These are phyloP conservation scores for Hirschfeldia incana DNA, from an alignment of 345 rosid species.

Conservation along the genomic window DNA sequence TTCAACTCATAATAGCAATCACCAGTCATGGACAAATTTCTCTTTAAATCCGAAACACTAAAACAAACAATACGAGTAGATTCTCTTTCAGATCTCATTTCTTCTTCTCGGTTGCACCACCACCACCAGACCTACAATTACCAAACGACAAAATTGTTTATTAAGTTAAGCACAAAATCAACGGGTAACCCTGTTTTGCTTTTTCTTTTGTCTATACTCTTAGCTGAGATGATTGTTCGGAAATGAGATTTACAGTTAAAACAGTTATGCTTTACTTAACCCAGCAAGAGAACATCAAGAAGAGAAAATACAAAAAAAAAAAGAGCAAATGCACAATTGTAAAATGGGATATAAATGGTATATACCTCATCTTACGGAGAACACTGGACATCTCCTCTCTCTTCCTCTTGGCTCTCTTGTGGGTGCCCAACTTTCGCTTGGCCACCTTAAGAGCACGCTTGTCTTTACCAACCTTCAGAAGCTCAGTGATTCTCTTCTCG, in stretches of 20 bases:
- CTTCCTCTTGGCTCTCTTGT: conserved; percentile 48
- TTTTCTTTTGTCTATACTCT: no score
- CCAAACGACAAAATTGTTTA: background rate
- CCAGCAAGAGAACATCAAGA: no score
- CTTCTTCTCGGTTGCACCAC: conserved; percentile 40
- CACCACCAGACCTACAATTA: conserved; percentile 43
- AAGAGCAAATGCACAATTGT: no score
- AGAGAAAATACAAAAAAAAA: no score
- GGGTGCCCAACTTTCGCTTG: conserved; percentile 45
- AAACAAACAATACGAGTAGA: background rate
- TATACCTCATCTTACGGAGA: conserved; percentile 42
- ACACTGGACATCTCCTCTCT: conserved; percentile 47
- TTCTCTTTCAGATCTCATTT: conserved; percentile 12
- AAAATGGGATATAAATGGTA: background rate
- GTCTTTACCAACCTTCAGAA: conserved; percentile 43
- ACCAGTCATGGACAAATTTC: background rate
- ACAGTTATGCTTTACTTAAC: no score
- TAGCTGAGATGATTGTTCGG: no score
- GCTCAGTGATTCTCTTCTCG: conserved; percentile 47
- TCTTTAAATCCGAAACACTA: conserved; percentile 10
- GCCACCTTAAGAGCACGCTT: conserved; percentile 46
- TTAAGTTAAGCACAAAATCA: background rate
- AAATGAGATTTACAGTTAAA: no score
- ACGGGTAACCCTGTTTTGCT: no score
- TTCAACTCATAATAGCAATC: conserved; percentile 5